Evolutionary conservation across 2,329 filamentous ascomycete genomes (phyloP).

Genomic region (Thelonectria discophora): DNA sequence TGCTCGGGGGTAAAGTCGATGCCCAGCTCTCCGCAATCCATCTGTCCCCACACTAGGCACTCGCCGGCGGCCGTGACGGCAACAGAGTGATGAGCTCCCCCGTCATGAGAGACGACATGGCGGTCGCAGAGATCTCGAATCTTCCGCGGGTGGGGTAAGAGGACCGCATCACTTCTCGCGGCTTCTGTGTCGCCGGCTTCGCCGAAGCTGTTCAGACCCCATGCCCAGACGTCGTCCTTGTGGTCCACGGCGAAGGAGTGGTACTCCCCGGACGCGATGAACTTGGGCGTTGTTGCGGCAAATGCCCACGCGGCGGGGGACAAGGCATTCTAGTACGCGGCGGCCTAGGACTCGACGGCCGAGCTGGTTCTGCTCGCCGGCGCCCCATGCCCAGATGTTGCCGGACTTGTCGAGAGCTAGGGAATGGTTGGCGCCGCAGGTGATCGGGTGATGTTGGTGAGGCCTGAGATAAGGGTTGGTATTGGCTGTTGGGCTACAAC

Average conservation of each 20-base stretch:
- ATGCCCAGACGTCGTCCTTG: constrained; percentile 73
- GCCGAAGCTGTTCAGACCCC: constrained; percentile 84
- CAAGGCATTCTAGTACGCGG: constrained; percentile 45
- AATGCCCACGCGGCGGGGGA: constrained; percentile 14
- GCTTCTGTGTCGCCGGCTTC: constrained; percentile 66
- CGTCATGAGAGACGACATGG: constrained; percentile 69
- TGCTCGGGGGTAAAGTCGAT: constrained; percentile 58
- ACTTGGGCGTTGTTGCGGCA: constrained; percentile 59
- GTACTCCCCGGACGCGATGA: constrained; percentile 72
- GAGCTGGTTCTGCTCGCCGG: constrained; percentile 57
- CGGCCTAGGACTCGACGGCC: constrained; percentile 61
- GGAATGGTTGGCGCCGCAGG: constrained; percentile 71
- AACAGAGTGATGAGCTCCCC: constrained; percentile 74
- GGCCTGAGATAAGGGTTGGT: constrained; percentile 59
- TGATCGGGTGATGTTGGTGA: constrained; percentile 69
- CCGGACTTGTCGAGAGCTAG: constrained; percentile 68
- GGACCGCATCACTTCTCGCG: constrained; percentile 56
- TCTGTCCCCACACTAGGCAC: constrained; percentile 62
- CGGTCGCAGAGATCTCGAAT: constrained; percentile 68
- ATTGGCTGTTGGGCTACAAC: constrained; percentile 55
- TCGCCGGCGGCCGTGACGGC: constrained; percentile 59
- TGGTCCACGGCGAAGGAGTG: constrained; percentile 78
- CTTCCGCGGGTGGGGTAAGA: constrained; percentile 63
- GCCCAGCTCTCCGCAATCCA: constrained; percentile 61
- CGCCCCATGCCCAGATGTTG: constrained; percentile 35